Evolutionary conservation across 2,329 filamentous ascomycete species (phyloP).

Genomic region (Claviceps sp.): DNA sequence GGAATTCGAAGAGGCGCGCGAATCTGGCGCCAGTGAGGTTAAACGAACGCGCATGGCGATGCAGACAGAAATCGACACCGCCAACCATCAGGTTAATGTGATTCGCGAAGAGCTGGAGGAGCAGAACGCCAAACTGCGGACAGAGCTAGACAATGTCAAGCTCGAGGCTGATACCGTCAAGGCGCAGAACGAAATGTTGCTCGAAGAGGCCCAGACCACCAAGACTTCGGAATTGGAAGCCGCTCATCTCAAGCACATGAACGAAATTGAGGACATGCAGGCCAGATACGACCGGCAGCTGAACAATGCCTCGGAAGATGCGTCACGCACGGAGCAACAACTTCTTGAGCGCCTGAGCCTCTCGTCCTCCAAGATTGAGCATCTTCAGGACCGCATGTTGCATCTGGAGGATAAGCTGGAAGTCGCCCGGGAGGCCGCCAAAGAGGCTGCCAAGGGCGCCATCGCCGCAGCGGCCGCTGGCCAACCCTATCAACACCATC

Average conservation of each 20-base stretch:
- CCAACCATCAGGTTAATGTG: conserved; percentile 75
- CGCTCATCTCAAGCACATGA: conserved; percentile 45
- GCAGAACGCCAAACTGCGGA: conserved; percentile 57
- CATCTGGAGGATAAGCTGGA: conserved; percentile 86
- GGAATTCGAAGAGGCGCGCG: conserved; percentile 73
- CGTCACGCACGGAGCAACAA: conserved; percentile 64
- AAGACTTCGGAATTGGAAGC: conserved; percentile 44
- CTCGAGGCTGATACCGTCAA: conserved; percentile 71
- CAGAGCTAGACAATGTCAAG: conserved; percentile 63
- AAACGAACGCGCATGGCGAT: conserved; percentile 66
- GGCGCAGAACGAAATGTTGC: conserved; percentile 68
- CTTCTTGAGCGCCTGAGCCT: conserved; percentile 70
- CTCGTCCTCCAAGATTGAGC: conserved; percentile 70
- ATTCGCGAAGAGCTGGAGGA: conserved; percentile 72
- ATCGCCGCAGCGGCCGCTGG: not conserved
- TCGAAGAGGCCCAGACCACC: conserved; percentile 65
- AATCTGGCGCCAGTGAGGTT: conserved; percentile 66
- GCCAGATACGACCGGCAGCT: conserved; percentile 63
- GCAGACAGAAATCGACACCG: conserved; percentile 69
- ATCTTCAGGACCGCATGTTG: conserved; percentile 71
- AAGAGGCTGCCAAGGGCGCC: conserved; percentile 57
- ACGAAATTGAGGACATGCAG: conserved; percentile 61
- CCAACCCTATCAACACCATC: conserved; percentile 6
- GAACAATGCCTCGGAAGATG: conserved; percentile 65
- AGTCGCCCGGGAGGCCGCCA: conserved; percentile 76